A percentile compares a stretch with the other conserved stretches of the same genome.
Conservation (phyloP, 495 filamentous ascomycete genomes). For the Trypethelium eluteriae region DNA sequence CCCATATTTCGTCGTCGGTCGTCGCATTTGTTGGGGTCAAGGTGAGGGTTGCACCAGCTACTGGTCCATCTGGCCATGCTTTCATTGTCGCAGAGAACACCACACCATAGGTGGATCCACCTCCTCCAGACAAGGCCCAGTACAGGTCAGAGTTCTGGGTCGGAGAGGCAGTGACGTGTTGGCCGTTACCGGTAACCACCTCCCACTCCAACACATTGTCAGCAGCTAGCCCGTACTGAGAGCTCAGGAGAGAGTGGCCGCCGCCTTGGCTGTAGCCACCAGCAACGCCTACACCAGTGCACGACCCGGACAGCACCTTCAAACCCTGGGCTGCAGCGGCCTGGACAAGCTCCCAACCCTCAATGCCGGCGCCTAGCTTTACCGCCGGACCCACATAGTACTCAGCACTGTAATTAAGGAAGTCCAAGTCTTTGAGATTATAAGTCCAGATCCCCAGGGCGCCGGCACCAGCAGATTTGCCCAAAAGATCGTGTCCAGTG, state of each 20-base stretch:
- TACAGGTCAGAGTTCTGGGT: not conserved
- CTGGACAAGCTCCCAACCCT: constrained; percentile 7
- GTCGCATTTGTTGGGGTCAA: constrained; percentile 7
- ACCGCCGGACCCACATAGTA: constrained; percentile 15
- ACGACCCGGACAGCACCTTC: constrained; percentile 7
- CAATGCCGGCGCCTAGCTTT: constrained; percentile 12
- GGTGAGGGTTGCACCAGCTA: constrained; percentile 15
- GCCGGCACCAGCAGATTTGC: constrained; percentile 33
- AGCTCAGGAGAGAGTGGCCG: constrained; percentile 14
- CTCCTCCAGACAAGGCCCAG: constrained; percentile 8
- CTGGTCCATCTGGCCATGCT: constrained; percentile 9
- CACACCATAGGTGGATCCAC: constrained; percentile 7
- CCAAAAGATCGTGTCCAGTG: constrained; percentile 17
- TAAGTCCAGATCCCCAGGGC: constrained; percentile 40
- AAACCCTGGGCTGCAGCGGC: constrained; percentile 4
- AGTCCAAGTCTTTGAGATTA: constrained; percentile 30
- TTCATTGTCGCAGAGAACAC: not conserved
- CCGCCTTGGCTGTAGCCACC: constrained; percentile 19
- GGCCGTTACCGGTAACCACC: constrained; percentile 14
- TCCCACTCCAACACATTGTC: constrained; percentile 15
- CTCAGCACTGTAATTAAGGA: constrained; percentile 18
- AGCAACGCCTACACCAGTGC: constrained; percentile 7
- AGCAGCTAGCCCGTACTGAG: constrained; percentile 13
- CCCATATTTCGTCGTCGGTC: not conserved
- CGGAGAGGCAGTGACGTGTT: constrained; percentile 7